phyloP scores from a whole-genome alignment of 306 rosid species.

The Phaseolus lunatus region DNA sequence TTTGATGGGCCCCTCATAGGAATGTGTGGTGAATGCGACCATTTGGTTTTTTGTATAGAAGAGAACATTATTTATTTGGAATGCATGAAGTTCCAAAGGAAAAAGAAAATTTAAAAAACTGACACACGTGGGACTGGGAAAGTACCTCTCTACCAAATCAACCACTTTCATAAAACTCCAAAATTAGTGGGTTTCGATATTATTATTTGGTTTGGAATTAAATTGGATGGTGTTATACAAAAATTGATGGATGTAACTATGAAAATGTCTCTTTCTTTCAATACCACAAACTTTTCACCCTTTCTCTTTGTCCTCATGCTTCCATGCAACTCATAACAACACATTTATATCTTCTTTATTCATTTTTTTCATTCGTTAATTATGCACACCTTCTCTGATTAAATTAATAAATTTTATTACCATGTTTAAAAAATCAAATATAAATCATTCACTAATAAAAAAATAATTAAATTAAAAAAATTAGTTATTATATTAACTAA shows the following conservation, averaged over 20 bases:
- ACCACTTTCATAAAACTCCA: conserved; percentile 45
- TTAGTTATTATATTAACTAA: too few species aligned
- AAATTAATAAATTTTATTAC: too few species aligned
- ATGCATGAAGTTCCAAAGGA: conserved; percentile 28
- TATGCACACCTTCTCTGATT: too few species aligned
- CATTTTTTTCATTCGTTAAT: too few species aligned
- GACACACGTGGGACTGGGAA: conserved; percentile 54
- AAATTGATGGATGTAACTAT: conserved; percentile 35
- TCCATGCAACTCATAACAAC: conserved; percentile 38
- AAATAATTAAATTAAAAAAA: too few species aligned
- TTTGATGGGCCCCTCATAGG: conserved; percentile 45
- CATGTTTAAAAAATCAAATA: too few species aligned
- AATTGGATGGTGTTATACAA: conserved; percentile 29
- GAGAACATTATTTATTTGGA: conserved; percentile 40
- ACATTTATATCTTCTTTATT: conserved; percentile 35
- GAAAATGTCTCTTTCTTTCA: conserved; percentile 46
- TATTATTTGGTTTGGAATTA: conserved; percentile 43
- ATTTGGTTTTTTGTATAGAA: conserved; percentile 15
- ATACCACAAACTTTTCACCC: conserved; percentile 38
- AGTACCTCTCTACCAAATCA: conserved; percentile 48
- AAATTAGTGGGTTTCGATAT: conserved; percentile 45
- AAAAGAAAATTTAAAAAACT: neutral
- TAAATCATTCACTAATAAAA: too few species aligned
- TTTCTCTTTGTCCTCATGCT: conserved; percentile 40
- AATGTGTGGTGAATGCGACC: conserved; percentile 51